These are phyloP conservation scores for Coniella lustricola DNA, from an alignment of 2,329 filamentous ascomycete species.

Conservation along the genomic window DNA sequence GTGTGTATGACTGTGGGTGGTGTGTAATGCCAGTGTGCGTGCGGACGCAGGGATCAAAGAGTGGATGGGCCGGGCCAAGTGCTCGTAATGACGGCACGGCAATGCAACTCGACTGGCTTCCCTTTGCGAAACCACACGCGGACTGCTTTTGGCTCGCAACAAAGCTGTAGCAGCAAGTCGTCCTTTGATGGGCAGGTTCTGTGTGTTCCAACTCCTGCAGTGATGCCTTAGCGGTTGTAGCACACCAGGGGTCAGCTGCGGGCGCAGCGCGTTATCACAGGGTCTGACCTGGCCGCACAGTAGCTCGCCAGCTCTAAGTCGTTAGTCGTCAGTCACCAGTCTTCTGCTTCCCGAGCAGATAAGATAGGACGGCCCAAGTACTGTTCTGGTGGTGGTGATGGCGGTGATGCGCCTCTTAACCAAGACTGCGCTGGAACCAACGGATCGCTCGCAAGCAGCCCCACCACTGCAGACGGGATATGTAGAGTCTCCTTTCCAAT, in stretches of 20 bases:
- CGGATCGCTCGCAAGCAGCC: too few species aligned
- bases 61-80: conserved; percentile 11
- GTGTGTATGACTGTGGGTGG: not conserved
- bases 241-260: conserved; percentile 20
- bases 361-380: conserved; percentile 1
- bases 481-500: conserved; percentile 3
- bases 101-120: conserved; percentile 24
- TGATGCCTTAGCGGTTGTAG: conserved; percentile 24
- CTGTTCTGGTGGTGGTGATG: not conserved
- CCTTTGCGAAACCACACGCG: conserved; percentile 17
- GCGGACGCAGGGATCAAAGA: conserved; percentile 6
- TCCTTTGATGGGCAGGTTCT: conserved; percentile 5
- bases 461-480: too few species aligned
- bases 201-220: conserved; percentile 21
- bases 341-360: conserved; percentile 10
- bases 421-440: not conserved
- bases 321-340: not conserved
- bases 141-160: conserved; percentile 6
- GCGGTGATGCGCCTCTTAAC: not conserved
- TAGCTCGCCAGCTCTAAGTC: not conserved
- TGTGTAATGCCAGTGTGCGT: not conserved
- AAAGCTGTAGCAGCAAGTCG: conserved; percentile 13
- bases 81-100: conserved; percentile 25
- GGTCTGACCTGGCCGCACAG: conserved; percentile 12
- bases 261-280: conserved; percentile 21